These are phyloP conservation scores for Neonectria hederae DNA, from an alignment of 2,329 filamentous ascomycete species.

Conservation along the genomic window DNA sequence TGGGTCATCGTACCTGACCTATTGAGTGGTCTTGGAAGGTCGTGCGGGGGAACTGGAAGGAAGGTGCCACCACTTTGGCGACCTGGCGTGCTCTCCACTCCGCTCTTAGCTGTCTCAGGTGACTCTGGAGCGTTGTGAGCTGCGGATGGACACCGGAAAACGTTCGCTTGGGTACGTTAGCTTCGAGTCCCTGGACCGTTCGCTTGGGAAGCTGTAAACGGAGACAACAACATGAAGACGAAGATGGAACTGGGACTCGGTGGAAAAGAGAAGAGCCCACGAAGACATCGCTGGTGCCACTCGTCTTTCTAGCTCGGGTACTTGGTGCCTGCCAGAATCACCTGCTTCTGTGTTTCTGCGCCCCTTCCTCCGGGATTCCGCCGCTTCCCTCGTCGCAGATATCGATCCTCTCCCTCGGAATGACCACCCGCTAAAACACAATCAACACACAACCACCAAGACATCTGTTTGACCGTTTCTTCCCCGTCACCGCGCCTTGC, in stretches of 20 bases:
- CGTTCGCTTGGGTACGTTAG: background rate
- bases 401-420: constrained; percentile 14
- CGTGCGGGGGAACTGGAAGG: constrained; percentile 13
- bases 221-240: background rate
- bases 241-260: background rate
- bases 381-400: constrained; percentile 24
- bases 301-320: constrained; percentile 6
- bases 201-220: background rate
- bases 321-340: background rate
- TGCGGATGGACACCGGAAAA: constrained; percentile 12
- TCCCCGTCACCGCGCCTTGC: background rate
- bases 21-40: constrained; percentile 2
- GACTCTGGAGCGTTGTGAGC: constrained; percentile 14
- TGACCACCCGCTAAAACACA: constrained; percentile 25
- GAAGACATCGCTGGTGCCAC: constrained; percentile 15
- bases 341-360: constrained; percentile 15
- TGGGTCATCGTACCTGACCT: background rate
- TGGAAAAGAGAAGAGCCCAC: background rate
- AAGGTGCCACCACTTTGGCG: constrained; percentile 14
- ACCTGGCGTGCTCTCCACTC: background rate
- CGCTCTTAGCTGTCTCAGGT: constrained; percentile 23
- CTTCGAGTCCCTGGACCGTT: background rate
- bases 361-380: constrained; percentile 6
- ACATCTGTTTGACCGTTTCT: constrained; percentile 1
- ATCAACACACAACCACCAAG: constrained; percentile 28